Percentiles rank a stretch among this genome's conserved stretches.
Evolutionary conservation across 129 eudicot species (phyloP).

Genomic region (Oenanthe sinensis): DNA sequence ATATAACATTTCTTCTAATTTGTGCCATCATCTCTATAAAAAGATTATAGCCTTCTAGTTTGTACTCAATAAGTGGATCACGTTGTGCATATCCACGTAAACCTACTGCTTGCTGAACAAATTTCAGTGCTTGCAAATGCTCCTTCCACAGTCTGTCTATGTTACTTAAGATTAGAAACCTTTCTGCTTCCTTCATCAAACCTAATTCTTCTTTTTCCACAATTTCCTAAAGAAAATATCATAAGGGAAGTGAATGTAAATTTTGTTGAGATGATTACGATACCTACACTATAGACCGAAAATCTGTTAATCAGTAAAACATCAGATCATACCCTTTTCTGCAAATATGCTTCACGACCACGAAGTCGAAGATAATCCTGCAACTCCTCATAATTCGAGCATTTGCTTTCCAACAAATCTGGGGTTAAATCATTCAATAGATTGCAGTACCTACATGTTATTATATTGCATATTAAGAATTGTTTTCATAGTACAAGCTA

Average conservation of each 20-base stretch:
- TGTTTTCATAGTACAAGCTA: background rate
- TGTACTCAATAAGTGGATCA: slow-evolving; percentile 99
- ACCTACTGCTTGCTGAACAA: slow-evolving; percentile 99
- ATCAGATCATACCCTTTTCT: slow-evolving; percentile 53
- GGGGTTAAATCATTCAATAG: slow-evolving; percentile 84
- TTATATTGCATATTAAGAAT: background rate
- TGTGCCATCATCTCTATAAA: slow-evolving; percentile 99
- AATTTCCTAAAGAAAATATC: background rate
- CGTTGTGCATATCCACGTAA: slow-evolving; percentile 99
- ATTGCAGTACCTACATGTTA: slow-evolving; percentile 77
- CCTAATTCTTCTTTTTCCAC: background rate
- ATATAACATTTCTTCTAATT: slow-evolving; percentile 93
- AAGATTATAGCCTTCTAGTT: slow-evolving; percentile 98
- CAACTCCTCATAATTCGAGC: slow-evolving; percentile 66
- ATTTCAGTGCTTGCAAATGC: slow-evolving; percentile 95
- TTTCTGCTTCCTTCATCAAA: slow-evolving; percentile 2
- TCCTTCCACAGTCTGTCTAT: slow-evolving; percentile 65
- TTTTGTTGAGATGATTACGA: background rate
- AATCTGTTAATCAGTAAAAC: background rate
- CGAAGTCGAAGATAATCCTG: slow-evolving; percentile 67
- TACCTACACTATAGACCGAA: background rate
- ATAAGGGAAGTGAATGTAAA: no score
- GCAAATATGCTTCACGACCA: slow-evolving; percentile 91
- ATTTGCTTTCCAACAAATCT: slow-evolving; percentile 47
- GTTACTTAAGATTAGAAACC: slow-evolving; percentile 25